Evolutionary conservation across 306 rosid genomes (phyloP).

Genomic region (Arachis stenosperma): DNA sequence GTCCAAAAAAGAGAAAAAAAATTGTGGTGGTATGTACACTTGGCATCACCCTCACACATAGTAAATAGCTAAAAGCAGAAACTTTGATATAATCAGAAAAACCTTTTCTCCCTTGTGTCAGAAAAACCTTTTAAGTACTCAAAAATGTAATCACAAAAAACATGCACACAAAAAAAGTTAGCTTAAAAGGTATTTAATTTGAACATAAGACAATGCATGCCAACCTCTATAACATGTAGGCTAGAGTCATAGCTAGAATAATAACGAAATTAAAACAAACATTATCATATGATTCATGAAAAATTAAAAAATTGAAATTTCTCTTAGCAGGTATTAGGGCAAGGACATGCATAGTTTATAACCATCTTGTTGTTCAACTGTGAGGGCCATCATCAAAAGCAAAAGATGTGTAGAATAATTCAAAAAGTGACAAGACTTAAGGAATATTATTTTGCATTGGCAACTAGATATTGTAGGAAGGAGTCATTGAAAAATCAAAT

Average conservation of each 20-base stretch:
- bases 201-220: constrained; percentile 34
- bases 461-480: constrained; percentile 34
- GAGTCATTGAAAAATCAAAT: constrained; percentile 33
- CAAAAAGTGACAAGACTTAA: constrained; percentile 35
- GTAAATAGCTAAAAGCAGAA: constrained; percentile 37
- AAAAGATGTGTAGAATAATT: constrained; percentile 37
- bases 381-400: constrained; percentile 30
- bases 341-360: constrained; percentile 27
- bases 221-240: neutral
- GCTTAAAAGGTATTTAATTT: constrained; percentile 32
- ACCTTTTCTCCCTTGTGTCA: constrained; percentile 23
- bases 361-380: constrained; percentile 12
- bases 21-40: constrained; percentile 44
- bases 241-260: constrained; percentile 29
- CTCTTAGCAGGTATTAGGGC: constrained; percentile 35
- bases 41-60: constrained; percentile 63
- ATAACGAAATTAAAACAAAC: neutral
- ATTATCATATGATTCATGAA: too few species aligned
- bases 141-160: constrained; percentile 41
- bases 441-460: constrained; percentile 36
- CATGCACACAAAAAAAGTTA: constrained; percentile 35
- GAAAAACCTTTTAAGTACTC: constrained; percentile 32
- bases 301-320: neutral
- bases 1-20: constrained; percentile 20
- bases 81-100: neutral